Base-by-base conservation (phyloP, 2,329 filamentous ascomycete species). In the Exophiala mesophila region DNA sequence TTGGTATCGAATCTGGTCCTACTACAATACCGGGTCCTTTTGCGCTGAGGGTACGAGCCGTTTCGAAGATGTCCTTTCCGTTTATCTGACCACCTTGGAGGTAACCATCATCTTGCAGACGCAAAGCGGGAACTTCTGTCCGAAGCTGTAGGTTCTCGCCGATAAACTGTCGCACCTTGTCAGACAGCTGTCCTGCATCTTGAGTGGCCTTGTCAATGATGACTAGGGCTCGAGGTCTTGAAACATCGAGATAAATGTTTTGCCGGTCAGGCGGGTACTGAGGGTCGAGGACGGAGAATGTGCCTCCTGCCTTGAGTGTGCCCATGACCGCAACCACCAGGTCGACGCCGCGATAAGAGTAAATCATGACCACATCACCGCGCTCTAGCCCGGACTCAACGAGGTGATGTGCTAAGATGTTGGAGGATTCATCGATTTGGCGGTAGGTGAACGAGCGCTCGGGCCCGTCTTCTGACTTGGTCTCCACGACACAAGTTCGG, bases 341-440 rank as follows among this genome's bases (percentile, higher is more conserved):
- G 55, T 86, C 86, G 23, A 95, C 88, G 43, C 80, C 80, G 44
- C 89, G 80, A 65, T 95, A 78, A 42, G 87, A 87, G 60, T 82
- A 96, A 50, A 92, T 85, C 86, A 95, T 94, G 57, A 95, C 88
- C 2, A 95, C 88, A 59, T 97, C 88, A 6, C 88, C 88, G 54
- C 80, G 72, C 45, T 80, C 73, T 50, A 88, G 73, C 44, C 89
- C 88, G 56, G 80, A 74, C 37, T 82, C 72, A 40, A 84, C 76
- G 15, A 96, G 73, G 59, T 94, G 78, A 65, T 94, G 81, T 16
- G 88, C 85, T 5, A 96, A 64, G 13, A 79, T 73, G 61, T 94
- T 94, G 20, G 86, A 84, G 0, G 83, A 82, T 67, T 95, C 84
- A 59, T 88, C 76, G 59, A 97, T 95, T 58, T 94, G 86, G 52